Base-by-base conservation (phyloP, 164 flowering plant species). In the Aristolochia fimbriata region DNA sequence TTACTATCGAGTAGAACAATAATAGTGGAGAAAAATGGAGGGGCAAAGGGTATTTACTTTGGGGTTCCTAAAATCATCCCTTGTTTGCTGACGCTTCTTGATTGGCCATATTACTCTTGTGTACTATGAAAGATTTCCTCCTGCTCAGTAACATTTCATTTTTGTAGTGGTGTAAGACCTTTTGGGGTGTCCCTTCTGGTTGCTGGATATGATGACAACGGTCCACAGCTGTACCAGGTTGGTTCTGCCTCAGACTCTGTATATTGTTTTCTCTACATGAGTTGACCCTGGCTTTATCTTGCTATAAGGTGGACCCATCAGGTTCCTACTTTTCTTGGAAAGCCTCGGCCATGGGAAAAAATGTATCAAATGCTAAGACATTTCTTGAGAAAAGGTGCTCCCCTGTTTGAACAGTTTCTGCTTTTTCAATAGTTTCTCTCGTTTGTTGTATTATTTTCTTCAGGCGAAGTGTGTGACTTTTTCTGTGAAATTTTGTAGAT, bases 331-430 rank as follows among this genome's bases (percentile, higher is more conserved):
- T 94, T 76, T 94, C 99, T 12, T 94, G 99, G 99, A 94, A 91
- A 73, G 99, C 99, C 47, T 94, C 99, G 9, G 99, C 99, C 21
- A 91, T 94, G 97, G 99, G 99, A n/a, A 94, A 91, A 67, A 94
- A 94, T 77, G 99, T 91, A 15, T 94, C 99, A 13, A 94, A 94
- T 81, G 99, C 99, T 7, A 94, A 94, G 73, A 85, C 99, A 55
- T 94, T 94, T 81, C 93, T 94, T 37, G 99, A 91, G 75, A 94
- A 94, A 74, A 88, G 99, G 99, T 86, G 50, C 27, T 2, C 10
- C 1, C 47, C 30, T 22, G 15, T 17, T 22, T 22, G 17, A 22
- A 52, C 15, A 5, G 2, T 50, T 50, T n/a, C 22, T 13, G 6
- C 31, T 56, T 27, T 23, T 24, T 20, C 19, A 24, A 19, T 8